Conservation (phyloP, 1,139 yeast species). For the Diutina pseudorugosa region DNA sequence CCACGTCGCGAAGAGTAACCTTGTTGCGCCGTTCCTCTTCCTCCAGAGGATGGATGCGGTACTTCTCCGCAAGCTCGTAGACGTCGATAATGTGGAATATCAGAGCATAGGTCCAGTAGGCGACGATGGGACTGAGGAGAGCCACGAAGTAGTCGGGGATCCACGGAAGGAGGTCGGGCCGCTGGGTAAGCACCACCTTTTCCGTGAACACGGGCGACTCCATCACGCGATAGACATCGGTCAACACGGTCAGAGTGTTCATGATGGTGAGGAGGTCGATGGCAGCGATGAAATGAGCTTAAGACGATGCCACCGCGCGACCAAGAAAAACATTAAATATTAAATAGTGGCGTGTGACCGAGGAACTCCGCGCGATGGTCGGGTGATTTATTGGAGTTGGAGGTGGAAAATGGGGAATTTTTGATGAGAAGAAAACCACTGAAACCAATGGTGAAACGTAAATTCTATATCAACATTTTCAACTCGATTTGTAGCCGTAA, state of each 20-base stretch:
- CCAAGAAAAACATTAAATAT: background rate
- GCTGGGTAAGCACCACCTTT: slow-evolving; percentile 9
- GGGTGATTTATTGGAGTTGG: too few relatives aligned
- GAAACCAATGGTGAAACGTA: too few relatives aligned
- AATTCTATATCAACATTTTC: too few relatives aligned
- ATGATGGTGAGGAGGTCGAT: background rate
- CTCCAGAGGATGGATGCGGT: slow-evolving; percentile 84
- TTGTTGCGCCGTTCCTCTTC: slow-evolving; percentile 69
- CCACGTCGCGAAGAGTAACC: slow-evolving; percentile 56
- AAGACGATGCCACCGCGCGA: background rate
- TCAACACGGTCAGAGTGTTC: background rate
- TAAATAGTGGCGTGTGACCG: background rate
- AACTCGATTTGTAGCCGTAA: too few relatives aligned
- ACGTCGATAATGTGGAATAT: slow-evolving; percentile 68
- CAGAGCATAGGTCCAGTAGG: slow-evolving; percentile 71
- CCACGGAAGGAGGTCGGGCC: slow-evolving; percentile 37
- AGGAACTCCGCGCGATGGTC: background rate
- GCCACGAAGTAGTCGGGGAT: slow-evolving; percentile 68
- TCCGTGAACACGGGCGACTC: background rate
- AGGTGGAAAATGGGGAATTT: too few relatives aligned
- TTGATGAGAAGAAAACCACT: too few relatives aligned
- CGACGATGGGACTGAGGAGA: slow-evolving; percentile 59
- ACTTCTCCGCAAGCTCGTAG: slow-evolving; percentile 62
- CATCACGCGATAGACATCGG: background rate
- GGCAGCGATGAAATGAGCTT: background rate